Conservation (phyloP, 2,329 filamentous ascomycete genomes). For the Dactylellina sp. region DNA sequence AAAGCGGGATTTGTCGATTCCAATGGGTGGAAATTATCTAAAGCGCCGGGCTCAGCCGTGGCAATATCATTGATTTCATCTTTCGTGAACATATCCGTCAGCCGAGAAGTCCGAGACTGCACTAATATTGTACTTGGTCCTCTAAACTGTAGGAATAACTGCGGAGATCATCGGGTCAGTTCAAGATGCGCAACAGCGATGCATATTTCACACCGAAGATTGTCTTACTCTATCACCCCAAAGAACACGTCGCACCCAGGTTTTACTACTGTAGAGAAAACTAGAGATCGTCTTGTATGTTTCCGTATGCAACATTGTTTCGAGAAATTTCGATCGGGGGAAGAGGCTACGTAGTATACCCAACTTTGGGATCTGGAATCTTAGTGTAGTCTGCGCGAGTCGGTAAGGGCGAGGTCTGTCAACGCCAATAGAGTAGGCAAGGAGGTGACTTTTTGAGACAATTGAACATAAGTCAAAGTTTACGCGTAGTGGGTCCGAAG, state of each 20-base stretch:
- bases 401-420: constrained; percentile 84
- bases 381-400: constrained; percentile 79
- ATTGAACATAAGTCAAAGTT: background rate
- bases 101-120: constrained; percentile 83
- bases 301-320: constrained; percentile 76
- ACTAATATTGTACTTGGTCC: constrained; percentile 87
- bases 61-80: constrained; percentile 92
- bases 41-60: constrained; percentile 78
- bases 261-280: constrained; percentile 77
- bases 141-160: constrained; percentile 86
- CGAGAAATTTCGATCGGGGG: constrained; percentile 78
- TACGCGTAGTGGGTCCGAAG: too few species aligned
- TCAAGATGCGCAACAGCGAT: background rate
- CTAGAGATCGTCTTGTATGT: constrained; percentile 77
- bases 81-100: constrained; percentile 80
- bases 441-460: constrained; percentile 74
- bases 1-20: constrained; percentile 30
- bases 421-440: constrained; percentile 81
- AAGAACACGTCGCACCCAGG: constrained; percentile 81
- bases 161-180: constrained; percentile 61
- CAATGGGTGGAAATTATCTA: constrained; percentile 69
- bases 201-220: too few species aligned
- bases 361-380: constrained; percentile 80
- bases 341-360: constrained; percentile 72
- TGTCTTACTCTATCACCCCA: constrained; percentile 85